Base-by-base conservation (phyloP, 139 green algal genomes). In the Chlamydomonas asymmetrica region DNA sequence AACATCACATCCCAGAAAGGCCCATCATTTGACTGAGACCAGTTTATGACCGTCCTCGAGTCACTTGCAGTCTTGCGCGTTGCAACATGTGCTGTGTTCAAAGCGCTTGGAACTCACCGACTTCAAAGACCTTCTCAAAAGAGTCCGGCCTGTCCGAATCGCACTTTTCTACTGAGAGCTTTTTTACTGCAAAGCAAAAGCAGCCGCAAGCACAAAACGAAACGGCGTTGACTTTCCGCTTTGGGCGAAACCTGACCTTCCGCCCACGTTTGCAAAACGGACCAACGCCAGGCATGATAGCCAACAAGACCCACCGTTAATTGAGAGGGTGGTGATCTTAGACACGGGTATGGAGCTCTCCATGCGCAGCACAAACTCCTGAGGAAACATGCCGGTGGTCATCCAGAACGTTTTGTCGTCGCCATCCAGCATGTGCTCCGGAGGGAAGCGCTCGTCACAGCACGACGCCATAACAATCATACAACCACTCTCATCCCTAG, bases 331-430 rank as follows among this genome's bases (percentile, higher is more conserved):
- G 20, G 66, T 84, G 43, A 90, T 87, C 31, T 84, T 80, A 16
- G 78, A 82, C 0, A 88, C 68, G 1, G 73, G 34, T 25, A 81
- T 78, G 18, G 35, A 34, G 0, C 48, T 60, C 0, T 81, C 57
- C 8, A 90, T 60, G 3, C 45, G 52, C 0, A 91, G 37, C 20
- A 91, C 83, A 59, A 91, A 79, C 67, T 91, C 86, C 48, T 88
- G 82, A 0, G 82, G 86, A 38, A 87, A 91, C 57, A 85, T 80
- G 37, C 86, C 86, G 2, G 82, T 88, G 4, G 86, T 88, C 23
- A 88, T 76, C 86, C 86, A 91, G 80, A 88, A 91, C 5, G 66
- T 88, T 68, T 41, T 68, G 52, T 88, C 82, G 31, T 84, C 83
- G 29, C 75, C 80, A 60, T 88, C 83, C 3, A 88, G 71, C 71